phyloP scores from a whole-genome alignment of 257 asterid species.

The Coffea canephora region DNA sequence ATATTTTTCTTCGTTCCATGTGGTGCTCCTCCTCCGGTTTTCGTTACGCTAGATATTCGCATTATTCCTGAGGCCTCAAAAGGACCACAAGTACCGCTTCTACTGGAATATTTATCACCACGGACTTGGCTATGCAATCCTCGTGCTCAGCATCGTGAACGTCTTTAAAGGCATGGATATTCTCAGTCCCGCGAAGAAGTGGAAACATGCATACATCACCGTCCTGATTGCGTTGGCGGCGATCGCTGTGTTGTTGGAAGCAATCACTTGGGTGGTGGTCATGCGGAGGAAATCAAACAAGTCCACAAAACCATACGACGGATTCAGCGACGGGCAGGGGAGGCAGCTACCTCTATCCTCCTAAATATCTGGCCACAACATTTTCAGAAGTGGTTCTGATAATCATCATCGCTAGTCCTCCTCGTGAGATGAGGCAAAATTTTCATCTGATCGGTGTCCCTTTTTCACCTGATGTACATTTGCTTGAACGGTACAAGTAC shows the following conservation, averaged over 20 bases:
- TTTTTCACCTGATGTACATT: background rate
- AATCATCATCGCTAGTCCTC: background rate
- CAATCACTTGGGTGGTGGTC: conserved; percentile 65
- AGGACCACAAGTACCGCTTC: conserved; percentile 72
- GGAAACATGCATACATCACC: conserved; percentile 56
- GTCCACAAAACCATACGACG: conserved; percentile 58
- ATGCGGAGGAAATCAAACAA: conserved; percentile 44
- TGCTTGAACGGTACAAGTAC: background rate
- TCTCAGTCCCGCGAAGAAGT: conserved; percentile 54
- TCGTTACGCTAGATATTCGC: conserved; percentile 49
- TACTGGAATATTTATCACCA: conserved; percentile 92
- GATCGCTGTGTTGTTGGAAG: conserved; percentile 52
- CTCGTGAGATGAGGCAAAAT: background rate
- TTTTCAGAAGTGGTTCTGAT: background rate
- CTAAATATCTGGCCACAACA: conserved; percentile 20
- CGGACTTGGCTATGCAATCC: conserved; percentile 54
- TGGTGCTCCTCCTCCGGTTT: background rate
- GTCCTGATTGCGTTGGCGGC: conserved; percentile 53
- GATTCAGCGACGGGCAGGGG: conserved; percentile 32
- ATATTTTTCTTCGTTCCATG: background rate
- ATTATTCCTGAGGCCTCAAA: conserved; percentile 67
- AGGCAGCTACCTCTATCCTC: conserved; percentile 37
- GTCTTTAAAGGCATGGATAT: conserved; percentile 77
- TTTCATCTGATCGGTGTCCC: background rate
- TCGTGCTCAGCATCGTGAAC: conserved; percentile 62